Percentiles rank a stretch among this genome's conserved stretches.
phyloP scores from a whole-genome alignment of 352 stramenopile species.

The Globisporangium ultimum region DNA sequence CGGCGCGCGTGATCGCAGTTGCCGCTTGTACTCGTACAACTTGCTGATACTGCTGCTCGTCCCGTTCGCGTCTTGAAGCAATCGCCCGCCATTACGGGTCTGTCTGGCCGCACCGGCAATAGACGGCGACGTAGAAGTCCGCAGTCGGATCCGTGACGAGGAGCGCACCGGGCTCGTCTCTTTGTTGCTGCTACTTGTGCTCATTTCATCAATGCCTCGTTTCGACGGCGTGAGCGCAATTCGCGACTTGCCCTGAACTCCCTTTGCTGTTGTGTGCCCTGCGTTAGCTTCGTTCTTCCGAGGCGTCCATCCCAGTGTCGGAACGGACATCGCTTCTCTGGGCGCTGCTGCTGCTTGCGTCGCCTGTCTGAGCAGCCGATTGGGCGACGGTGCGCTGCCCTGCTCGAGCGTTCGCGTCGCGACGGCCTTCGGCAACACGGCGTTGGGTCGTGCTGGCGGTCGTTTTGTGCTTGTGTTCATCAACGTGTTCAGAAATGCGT shows the following conservation, averaged over 20 bases:
- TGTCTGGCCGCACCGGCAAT: not conserved
- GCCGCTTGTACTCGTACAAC: not conserved
- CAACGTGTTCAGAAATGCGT: not conserved
- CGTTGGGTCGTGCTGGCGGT: too few relatives aligned
- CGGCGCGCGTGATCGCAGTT: not conserved
- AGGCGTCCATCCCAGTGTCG: constrained; percentile 6
- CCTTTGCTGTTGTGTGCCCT: not conserved
- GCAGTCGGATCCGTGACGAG: constrained; percentile 3
- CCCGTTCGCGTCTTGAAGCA: not conserved
- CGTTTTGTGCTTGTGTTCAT: not conserved
- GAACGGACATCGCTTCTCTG: not conserved
- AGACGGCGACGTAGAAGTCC: not conserved
- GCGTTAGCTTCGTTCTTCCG: not conserved
- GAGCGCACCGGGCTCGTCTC: constrained; percentile 3
- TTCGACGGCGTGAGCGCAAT: constrained; percentile 5
- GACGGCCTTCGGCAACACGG: not conserved
- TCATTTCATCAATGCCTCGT: not conserved
- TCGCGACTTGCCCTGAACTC: not conserved
- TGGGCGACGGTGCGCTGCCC: constrained; percentile 8
- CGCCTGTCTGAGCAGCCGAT: not conserved
- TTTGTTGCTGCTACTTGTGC: not conserved
- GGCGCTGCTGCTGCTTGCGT: not conserved
- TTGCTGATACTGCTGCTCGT: constrained; percentile 2
- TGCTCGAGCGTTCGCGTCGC: constrained; percentile 7
- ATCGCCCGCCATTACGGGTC: constrained; percentile 3